phyloP scores from a whole-genome alignment of 331 rosid genomes.

The Phaseolus coccineus region DNA sequence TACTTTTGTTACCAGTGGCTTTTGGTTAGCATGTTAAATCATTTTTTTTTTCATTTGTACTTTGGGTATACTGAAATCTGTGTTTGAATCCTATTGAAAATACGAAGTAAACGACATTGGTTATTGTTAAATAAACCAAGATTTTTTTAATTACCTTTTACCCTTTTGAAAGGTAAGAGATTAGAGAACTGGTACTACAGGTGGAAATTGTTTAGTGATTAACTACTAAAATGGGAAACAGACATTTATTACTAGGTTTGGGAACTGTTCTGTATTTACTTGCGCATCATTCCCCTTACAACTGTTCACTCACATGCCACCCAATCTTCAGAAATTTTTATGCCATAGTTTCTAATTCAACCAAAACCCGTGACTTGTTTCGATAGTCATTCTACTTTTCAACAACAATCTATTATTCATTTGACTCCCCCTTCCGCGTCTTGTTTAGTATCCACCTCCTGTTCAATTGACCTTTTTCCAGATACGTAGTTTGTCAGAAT shows the following conservation, averaged over 20 bases:
- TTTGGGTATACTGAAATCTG: neutral
- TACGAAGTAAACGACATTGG: neutral
- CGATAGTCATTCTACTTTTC: neutral
- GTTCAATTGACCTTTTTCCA: conserved; percentile 22
- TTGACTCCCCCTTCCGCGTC: neutral
- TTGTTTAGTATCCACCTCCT: neutral
- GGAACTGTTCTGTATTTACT: conserved; percentile 23
- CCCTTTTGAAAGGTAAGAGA: neutral
- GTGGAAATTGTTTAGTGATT: conserved; percentile 21
- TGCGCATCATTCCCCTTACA: conserved; percentile 22
- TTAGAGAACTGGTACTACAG: conserved; percentile 27
- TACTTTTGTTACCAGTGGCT: neutral
- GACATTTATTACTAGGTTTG: conserved; percentile 24
- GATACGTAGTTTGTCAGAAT: conserved; percentile 2
- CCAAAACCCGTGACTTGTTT: conserved; percentile 15
- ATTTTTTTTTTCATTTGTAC: neutral
- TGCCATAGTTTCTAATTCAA: conserved; percentile 16
- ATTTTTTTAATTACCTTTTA: neutral
- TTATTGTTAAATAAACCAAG: neutral
- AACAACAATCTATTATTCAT: conserved; percentile 14
- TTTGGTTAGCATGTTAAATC: neutral
- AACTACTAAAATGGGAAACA: conserved; percentile 23
- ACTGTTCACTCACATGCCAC: conserved; percentile 13
- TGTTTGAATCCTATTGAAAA: conserved; percentile 20
- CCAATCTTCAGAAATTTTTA: conserved; percentile 8